A percentile compares a stretch with the other conserved stretches of the same genome.
phyloP scores from a whole-genome alignment of 2,329 filamentous ascomycete species.

The Stenocarpella maydis region DNA sequence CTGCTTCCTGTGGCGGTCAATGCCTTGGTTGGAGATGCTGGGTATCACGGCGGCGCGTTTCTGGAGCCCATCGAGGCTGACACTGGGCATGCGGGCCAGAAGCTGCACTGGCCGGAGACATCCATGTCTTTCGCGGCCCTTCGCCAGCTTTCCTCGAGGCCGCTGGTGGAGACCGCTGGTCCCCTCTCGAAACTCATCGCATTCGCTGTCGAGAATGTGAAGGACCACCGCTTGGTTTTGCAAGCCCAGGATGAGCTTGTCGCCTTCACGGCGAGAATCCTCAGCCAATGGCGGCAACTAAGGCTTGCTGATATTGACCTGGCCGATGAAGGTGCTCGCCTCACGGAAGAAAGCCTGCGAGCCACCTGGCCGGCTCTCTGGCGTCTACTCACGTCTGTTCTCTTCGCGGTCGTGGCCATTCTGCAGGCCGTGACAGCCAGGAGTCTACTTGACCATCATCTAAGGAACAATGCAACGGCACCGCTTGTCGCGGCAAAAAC shows the following conservation, averaged over 20 bases:
- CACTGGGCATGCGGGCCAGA: slow-evolving; percentile 61
- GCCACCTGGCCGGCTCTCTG: slow-evolving; percentile 76
- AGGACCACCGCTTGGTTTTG: slow-evolving; percentile 38
- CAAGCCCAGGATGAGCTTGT: slow-evolving; percentile 66
- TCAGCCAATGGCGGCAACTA: slow-evolving; percentile 77
- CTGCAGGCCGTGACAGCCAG: slow-evolving; percentile 78
- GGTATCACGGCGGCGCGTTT: slow-evolving; percentile 80
- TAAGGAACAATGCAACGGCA: slow-evolving; percentile 57
- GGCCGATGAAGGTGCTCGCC: slow-evolving; percentile 67
- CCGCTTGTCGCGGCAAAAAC: slow-evolving; percentile 74
- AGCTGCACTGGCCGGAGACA: slow-evolving; percentile 70
- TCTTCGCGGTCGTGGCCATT: slow-evolving; percentile 79
- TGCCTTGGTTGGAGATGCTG: slow-evolving; percentile 74
- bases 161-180: slow-evolving; percentile 72
- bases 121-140: slow-evolving; percentile 69
- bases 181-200: slow-evolving; percentile 71
- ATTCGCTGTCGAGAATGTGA: slow-evolving; percentile 66
- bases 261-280: slow-evolving; percentile 70
- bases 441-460: slow-evolving; percentile 58
- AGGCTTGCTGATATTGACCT: slow-evolving; percentile 77
- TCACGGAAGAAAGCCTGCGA: slow-evolving; percentile 71
- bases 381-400: slow-evolving; percentile 75
- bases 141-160: slow-evolving; percentile 65
- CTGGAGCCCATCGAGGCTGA: slow-evolving; percentile 75
- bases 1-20: slow-evolving; percentile 75